Conservation (phyloP, 176 grass and related monocot species). For the Hyparrhenia diplandra region DNA sequence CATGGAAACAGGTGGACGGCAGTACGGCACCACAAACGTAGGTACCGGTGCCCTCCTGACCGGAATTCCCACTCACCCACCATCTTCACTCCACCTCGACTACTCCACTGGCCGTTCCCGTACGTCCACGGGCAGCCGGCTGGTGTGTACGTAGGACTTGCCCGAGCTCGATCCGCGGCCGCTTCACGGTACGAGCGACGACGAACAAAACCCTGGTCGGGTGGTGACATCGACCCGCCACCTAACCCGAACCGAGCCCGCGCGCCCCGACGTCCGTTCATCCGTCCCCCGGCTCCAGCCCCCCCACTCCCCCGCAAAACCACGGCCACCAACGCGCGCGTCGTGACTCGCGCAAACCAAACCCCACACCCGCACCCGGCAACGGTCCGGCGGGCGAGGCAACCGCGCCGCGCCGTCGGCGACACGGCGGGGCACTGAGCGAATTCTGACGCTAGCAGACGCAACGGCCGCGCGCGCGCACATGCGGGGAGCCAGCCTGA, state of each 20-base stretch:
- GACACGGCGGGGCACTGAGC: neutral
- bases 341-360: slow-evolving; percentile 11
- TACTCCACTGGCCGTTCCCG: neutral
- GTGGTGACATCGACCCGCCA: neutral
- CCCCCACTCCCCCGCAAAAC: too few species aligned
- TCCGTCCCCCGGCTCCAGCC: neutral
- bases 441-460: neutral
- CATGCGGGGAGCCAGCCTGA: neutral
- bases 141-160: too few species aligned
- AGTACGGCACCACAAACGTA: neutral
- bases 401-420: slow-evolving; percentile 6
- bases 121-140: neutral
- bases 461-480: slow-evolving; percentile 1
- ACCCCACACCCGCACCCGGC: neutral
- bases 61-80: neutral
- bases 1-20: too few species aligned
- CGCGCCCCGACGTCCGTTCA: neutral
- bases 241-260: neutral
- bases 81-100: neutral
- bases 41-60: neutral
- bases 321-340: slow-evolving; percentile 19
- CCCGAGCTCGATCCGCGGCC: too few species aligned
- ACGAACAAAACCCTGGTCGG: neutral
- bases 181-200: neutral
- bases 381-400: neutral